Evolutionary conservation across 140 eudicot species (phyloP), one percentile per base, ranked within the genome.

Genomic region (Erigeron philadelphicus): DNA sequence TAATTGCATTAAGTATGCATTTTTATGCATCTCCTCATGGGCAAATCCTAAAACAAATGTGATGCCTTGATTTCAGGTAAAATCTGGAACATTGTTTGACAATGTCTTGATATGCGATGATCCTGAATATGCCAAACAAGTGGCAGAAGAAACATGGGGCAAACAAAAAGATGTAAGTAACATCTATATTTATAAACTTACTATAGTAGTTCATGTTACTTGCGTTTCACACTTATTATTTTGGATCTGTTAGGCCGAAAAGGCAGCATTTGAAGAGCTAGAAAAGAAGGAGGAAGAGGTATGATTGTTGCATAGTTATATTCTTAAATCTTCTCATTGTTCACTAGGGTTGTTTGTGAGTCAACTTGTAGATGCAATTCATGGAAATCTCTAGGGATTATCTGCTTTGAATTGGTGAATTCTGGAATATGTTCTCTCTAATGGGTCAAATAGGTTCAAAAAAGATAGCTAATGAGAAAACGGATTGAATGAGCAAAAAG

Each of bases 61-160:
- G 16, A 61, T 56, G 16, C 6, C 7, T 73, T 8, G 7, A 16
- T 68, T 67, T 77, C 82, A 92, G 98, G 98, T 92, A 17, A 92
- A 92, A 81, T 88, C 98, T 66, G 98, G 98, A 72, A 92, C 98
- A 66, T 78, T 92, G 44, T 92, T 92, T 72, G 95, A 92, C 93
- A 92, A 92, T 66, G 86, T 92, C 11, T 80, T 92, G 92, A 78
- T 92, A 31, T 72, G 78, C 74, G 98, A 88, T 68, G 98, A 92
- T 73, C 88, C 96, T 40, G 98, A 88, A 21, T 92, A 92, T 44
- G 98, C 98, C 38, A 88, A 88, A 81, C 81, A 84, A 78, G 11
- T 88, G 58, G 96, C 83, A 4, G 96, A 84, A 76, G 98, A 88
- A 64, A 92, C 98, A 35, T 92, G 95, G 98, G 96, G 80, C 83